Evolutionary conservation across 768 basidiomycete species (phyloP).

Genomic region (Fibroporia radiculosa): DNA sequence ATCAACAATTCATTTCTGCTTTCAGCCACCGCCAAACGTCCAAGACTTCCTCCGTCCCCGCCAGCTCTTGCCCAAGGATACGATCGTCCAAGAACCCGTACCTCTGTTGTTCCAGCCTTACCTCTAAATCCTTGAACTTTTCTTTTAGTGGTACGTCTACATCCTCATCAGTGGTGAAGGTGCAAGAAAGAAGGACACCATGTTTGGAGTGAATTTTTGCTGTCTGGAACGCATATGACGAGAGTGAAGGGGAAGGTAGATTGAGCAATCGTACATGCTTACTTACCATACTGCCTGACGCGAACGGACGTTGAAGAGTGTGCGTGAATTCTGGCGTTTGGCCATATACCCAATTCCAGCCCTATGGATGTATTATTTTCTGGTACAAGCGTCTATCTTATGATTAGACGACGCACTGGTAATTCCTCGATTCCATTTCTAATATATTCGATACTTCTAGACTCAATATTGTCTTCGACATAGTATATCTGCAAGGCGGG

Average conservation of each 20-base stretch:
- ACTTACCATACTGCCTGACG: conserved; percentile 35
- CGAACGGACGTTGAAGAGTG: conserved; percentile 29
- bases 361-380: conserved; percentile 33
- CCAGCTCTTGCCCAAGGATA: conserved; percentile 4
- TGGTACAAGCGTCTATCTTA: neutral
- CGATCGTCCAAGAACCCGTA: conserved; percentile 32
- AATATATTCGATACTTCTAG: conserved; percentile 50
- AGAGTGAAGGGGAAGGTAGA: neutral
- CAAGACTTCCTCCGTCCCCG: conserved; percentile 2
- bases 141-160: conserved; percentile 8
- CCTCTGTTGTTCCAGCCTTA: conserved; percentile 25
- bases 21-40: conserved; percentile 27
- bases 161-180: conserved; percentile 19
- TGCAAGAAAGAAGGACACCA: conserved; percentile 51
- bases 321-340: conserved; percentile 93
- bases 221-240: conserved; percentile 31
- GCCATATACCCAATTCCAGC: conserved; percentile 90
- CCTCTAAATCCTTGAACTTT: conserved; percentile 20
- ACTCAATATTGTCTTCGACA: conserved; percentile 39
- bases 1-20: conserved; percentile 23
- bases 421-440: conserved; percentile 66
- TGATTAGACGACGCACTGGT: conserved; percentile 35
- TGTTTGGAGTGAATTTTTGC: conserved; percentile 54
- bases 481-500: conserved; percentile 6
- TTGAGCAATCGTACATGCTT: neutral